These are phyloP conservation scores for Pelargonium hybrid DNA, from an alignment of 441 rosid genomes.

Conservation along the genomic window DNA sequence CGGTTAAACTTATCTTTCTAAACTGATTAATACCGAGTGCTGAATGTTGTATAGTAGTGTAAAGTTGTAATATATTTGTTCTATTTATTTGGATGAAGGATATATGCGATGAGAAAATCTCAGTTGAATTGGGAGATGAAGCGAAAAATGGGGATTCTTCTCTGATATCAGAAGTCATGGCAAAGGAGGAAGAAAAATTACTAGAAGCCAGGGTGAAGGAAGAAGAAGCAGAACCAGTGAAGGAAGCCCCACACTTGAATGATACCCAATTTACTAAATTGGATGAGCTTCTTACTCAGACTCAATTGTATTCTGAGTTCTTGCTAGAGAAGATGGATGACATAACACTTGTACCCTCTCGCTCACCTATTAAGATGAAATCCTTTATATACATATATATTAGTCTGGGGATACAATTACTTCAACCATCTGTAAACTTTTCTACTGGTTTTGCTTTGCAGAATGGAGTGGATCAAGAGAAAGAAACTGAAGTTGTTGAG, in stretches of 20 bases:
- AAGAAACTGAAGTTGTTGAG: slow-evolving; percentile 30
- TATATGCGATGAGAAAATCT: slow-evolving; percentile 29
- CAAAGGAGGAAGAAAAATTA: slow-evolving; percentile 58
- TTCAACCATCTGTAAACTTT: slow-evolving; percentile 12
- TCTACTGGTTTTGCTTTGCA: slow-evolving; percentile 24
- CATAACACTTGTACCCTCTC: slow-evolving; percentile 46
- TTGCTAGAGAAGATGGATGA: slow-evolving; percentile 87
- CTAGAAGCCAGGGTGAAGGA: slow-evolving; percentile 38
- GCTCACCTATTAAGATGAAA: slow-evolving; percentile 9
- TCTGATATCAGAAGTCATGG: slow-evolving; percentile 45
- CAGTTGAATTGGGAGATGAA: slow-evolving; percentile 26
- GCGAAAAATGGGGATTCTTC: slow-evolving; percentile 46
- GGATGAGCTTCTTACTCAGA: slow-evolving; percentile 82
- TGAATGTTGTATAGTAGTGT: not conserved
- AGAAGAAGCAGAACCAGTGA: slow-evolving; percentile 29
- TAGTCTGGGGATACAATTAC: not conserved
- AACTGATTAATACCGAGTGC: not conserved
- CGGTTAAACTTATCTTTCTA: not conserved
- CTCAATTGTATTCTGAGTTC: slow-evolving; percentile 75
- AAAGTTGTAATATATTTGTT: not conserved
- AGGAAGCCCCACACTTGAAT: slow-evolving; percentile 32
- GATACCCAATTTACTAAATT: slow-evolving; percentile 54
- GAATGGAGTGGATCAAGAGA: slow-evolving; percentile 40
- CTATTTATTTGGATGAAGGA: slow-evolving; percentile 28
- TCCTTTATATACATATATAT: not conserved